Conservation (phyloP, 768 basidiomycete genomes). For the Leucocoprinus leucothites region DNA sequence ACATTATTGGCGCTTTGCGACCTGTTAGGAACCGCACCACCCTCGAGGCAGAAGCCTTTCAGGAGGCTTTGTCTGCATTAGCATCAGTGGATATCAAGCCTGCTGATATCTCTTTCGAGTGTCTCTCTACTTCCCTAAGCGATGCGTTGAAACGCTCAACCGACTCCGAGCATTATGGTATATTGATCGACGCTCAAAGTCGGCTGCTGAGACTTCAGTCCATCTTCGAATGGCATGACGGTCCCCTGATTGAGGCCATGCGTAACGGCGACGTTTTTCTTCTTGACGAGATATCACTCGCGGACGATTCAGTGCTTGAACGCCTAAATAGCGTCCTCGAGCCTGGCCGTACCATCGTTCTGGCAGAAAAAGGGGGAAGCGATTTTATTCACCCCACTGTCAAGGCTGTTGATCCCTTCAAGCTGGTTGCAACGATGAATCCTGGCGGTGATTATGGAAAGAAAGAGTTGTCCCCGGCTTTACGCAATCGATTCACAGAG, state of each 20-base stretch:
- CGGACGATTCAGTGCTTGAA: conserved; percentile 97
- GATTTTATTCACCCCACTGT: conserved; percentile 66
- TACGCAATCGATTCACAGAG: conserved; percentile 97
- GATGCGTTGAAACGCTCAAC: conserved; percentile 22
- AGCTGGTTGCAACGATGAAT: conserved; percentile 97
- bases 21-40: conserved; percentile 77
- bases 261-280: conserved; percentile 78
- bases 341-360: conserved; percentile 78
- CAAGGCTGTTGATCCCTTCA: conserved; percentile 66
- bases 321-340: conserved; percentile 97
- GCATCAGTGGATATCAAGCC: conserved; percentile 35
- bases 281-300: conserved; percentile 95
- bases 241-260: conserved; percentile 96
- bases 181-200: conserved; percentile 39
- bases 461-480: conserved; percentile 95
- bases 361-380: conserved; percentile 89
- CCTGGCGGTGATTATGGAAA: conserved; percentile 99
- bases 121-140: conserved; percentile 24
- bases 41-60: conserved; percentile 45
- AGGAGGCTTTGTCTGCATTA: conserved; percentile 40
- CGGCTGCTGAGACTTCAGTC: conserved; percentile 54
- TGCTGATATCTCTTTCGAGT: conserved; percentile 21
- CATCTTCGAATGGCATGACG: conserved; percentile 96
- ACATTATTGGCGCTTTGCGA: conserved; percentile 90
- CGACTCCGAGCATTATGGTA: conserved; percentile 19